Percentiles rank a stretch among this genome's conserved stretches.
phyloP scores from a whole-genome alignment of 1,139 yeast species.

The Pichia sp. region DNA sequence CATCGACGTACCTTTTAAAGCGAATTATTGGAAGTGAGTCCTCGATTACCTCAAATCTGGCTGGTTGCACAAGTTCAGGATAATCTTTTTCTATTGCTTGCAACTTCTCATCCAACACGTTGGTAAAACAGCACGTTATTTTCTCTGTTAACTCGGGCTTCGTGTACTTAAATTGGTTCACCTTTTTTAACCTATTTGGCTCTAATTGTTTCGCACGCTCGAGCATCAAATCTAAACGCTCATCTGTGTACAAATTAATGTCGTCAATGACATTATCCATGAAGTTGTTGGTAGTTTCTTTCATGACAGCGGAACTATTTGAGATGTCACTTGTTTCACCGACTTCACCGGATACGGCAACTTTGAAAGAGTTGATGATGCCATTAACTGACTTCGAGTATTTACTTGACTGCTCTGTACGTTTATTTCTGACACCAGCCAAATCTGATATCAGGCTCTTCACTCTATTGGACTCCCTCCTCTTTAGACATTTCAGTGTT shows the following conservation, averaged over 20 bases:
- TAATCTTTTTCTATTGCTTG: slow-evolving; percentile 25
- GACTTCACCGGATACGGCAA: not conserved
- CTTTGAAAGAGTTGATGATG: not conserved
- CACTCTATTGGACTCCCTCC: not conserved
- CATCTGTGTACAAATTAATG: slow-evolving; percentile 13
- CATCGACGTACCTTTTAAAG: slow-evolving; percentile 32
- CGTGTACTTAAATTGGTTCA: slow-evolving; percentile 45
- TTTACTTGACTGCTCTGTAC: not conserved
- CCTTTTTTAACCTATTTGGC: slow-evolving; percentile 42
- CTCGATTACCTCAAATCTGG: slow-evolving; percentile 27
- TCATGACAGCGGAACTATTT: slow-evolving; percentile 5
- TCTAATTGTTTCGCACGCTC: slow-evolving; percentile 21
- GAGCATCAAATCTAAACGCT: slow-evolving; percentile 23
- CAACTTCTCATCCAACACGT: slow-evolving; percentile 22
- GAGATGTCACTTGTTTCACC: slow-evolving; percentile 7
- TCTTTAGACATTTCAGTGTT: not conserved
- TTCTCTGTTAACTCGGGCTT: slow-evolving; percentile 50
- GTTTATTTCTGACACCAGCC: slow-evolving; percentile 1
- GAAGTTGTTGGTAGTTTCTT: not conserved
- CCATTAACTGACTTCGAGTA: not conserved
- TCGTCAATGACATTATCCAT: slow-evolving; percentile 10
- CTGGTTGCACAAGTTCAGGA: slow-evolving; percentile 29
- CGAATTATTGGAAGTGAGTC: slow-evolving; percentile 33
- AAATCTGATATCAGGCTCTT: slow-evolving; percentile 9
- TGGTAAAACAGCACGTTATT: slow-evolving; percentile 40